phyloP scores from a whole-genome alignment of 2,329 filamentous ascomycete genomes.

The Clonostachys chloroleuca region DNA sequence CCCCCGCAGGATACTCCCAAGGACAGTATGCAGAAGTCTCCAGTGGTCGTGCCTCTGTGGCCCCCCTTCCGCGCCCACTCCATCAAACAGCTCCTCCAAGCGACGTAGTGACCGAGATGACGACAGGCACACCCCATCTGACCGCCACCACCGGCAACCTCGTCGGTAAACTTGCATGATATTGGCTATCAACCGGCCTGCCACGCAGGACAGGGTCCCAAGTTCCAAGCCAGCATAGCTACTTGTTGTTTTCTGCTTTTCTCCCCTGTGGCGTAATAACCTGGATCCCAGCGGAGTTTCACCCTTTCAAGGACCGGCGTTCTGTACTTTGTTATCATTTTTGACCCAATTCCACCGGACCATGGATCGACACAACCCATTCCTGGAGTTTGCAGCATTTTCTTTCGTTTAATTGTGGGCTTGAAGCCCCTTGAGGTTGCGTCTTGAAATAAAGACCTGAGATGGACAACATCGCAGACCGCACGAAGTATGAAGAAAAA shows the following conservation, averaged over 20 bases:
- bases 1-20: constrained; percentile 18
- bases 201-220: too few relatives aligned
- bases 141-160: constrained; percentile 30
- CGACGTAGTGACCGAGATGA: constrained; percentile 36
- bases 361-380: not conserved
- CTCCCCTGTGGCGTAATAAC: too few relatives aligned
- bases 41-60: constrained; percentile 26
- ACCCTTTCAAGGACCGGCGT: constrained; percentile 1
- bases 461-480: not conserved
- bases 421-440: too few relatives aligned
- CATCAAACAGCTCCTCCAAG: constrained; percentile 18
- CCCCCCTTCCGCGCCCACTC: constrained; percentile 26
- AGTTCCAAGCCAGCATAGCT: too few relatives aligned
- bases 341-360: too few relatives aligned
- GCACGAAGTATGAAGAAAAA: not conserved
- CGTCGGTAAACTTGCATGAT: constrained; percentile 21
- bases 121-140: constrained; percentile 28
- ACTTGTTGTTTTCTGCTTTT: constrained; percentile 14
- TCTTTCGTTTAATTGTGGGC: constrained; percentile 4
- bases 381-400: not conserved
- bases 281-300: not conserved
- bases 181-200: not conserved
- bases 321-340: not conserved
- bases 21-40: constrained; percentile 48
- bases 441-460: too few relatives aligned